Conservation (phyloP, 2,329 filamentous ascomycete genomes). For the Juglanconis juglandina region DNA sequence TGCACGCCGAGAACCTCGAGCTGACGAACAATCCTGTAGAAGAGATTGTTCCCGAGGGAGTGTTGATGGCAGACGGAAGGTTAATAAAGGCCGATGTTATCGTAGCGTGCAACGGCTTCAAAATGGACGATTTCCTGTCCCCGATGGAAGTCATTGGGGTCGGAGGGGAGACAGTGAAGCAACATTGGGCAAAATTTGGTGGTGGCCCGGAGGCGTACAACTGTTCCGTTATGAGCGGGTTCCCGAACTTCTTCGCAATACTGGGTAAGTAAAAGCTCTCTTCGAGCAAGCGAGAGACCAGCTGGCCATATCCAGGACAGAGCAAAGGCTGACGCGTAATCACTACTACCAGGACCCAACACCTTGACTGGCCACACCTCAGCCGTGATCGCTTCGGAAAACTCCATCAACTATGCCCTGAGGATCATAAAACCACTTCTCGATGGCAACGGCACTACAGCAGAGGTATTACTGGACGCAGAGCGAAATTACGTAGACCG, state of each 20-base stretch:
- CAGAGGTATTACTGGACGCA: conserved; percentile 32
- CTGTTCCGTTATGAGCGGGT: conserved; percentile 53
- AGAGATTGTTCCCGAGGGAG: conserved; percentile 41
- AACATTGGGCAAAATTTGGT: conserved; percentile 57
- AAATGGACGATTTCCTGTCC: conserved; percentile 51
- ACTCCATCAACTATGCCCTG: conserved; percentile 57
- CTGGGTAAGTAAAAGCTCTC: conserved; percentile 36
- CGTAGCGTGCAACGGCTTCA: conserved; percentile 60
- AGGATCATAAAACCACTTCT: conserved; percentile 52
- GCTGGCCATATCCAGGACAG: not conserved
- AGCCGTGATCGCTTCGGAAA: conserved; percentile 50
- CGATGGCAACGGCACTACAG: conserved; percentile 28
- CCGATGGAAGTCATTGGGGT: conserved; percentile 51
- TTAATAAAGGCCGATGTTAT: conserved; percentile 55
- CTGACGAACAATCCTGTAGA: conserved; percentile 46
- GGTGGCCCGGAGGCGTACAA: conserved; percentile 58
- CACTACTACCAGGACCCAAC: conserved; percentile 49
- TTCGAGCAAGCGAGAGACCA: not conserved
- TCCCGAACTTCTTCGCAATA: conserved; percentile 64
- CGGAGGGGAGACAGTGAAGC: conserved; percentile 44
- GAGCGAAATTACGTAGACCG: conserved; percentile 31
- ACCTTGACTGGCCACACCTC: conserved; percentile 57
- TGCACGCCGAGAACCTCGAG: conserved; percentile 47
- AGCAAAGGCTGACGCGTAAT: not conserved
- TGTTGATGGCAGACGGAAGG: conserved; percentile 33